Evolutionary conservation across 2,329 filamentous ascomycete species (phyloP).

Genomic region (Fusarium dimerum): DNA sequence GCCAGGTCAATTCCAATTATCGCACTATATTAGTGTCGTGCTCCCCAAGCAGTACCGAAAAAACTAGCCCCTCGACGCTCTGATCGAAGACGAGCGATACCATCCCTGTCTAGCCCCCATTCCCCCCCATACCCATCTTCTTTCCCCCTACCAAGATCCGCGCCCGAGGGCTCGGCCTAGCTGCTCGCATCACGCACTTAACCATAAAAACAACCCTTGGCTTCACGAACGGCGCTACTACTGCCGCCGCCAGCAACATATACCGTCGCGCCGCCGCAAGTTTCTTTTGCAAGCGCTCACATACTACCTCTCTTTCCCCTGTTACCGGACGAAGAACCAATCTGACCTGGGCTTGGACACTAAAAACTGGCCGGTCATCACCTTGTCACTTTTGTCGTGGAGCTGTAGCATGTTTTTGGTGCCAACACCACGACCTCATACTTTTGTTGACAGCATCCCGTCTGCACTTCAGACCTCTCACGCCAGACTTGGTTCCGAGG

Average conservation of each 20-base stretch:
- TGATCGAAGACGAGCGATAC: conserved; percentile 32
- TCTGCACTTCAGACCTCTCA: conserved; percentile 23
- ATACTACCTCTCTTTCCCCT: conserved; percentile 31
- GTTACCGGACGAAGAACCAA: conserved; percentile 31
- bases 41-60: conserved; percentile 38
- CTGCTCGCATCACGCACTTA: conserved; percentile 35
- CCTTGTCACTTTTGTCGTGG: conserved; percentile 32
- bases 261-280: conserved; percentile 37
- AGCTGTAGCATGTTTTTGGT: conserved; percentile 38
- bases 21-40: conserved; percentile 43
- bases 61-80: conserved; percentile 32
- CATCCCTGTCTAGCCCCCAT: conserved; percentile 34
- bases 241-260: conserved; percentile 38
- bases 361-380: conserved; percentile 34
- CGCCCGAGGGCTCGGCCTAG: conserved; percentile 35
- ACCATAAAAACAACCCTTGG: conserved; percentile 33
- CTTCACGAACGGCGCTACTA: conserved; percentile 34
- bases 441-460: conserved; percentile 30
- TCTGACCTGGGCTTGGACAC: conserved; percentile 35
- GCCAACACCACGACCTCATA: conserved; percentile 36
- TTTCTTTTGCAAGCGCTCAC: conserved; percentile 33
- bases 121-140: conserved; percentile 26
- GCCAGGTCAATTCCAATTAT: conserved; percentile 33
- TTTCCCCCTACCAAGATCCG: conserved; percentile 34
- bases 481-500: conserved; percentile 28